phyloP scores from a whole-genome alignment of 2,329 filamentous ascomycete genomes.

The Fusarium tupiense region DNA sequence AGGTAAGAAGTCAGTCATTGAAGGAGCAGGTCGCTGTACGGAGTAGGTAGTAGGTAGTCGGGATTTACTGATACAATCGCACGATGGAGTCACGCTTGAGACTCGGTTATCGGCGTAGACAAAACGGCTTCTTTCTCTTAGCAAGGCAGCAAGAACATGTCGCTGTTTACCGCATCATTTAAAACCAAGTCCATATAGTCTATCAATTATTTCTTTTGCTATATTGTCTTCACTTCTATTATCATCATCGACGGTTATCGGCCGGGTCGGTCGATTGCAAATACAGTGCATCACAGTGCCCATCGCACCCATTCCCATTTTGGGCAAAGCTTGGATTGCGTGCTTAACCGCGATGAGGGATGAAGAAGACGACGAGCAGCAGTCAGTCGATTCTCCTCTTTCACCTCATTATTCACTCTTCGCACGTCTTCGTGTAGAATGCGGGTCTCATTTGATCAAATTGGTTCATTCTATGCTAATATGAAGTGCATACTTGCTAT shows the following conservation, averaged over 20 bases:
- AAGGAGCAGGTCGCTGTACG: not conserved
- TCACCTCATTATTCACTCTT: slow-evolving; percentile 27
- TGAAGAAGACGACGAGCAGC: slow-evolving; percentile 17
- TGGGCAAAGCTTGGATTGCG: slow-evolving; percentile 31
- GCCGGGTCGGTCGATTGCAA: slow-evolving; percentile 29
- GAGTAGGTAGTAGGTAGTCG: not conserved
- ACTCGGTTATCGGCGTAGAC: slow-evolving; percentile 23
- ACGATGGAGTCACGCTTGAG: not conserved
- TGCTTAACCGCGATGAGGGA: slow-evolving; percentile 19
- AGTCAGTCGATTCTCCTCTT: slow-evolving; percentile 24
- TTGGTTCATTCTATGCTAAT: slow-evolving; percentile 32
- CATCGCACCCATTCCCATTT: slow-evolving; percentile 1
- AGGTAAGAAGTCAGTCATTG: not conserved
- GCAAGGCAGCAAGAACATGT: not conserved
- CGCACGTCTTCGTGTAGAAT: slow-evolving; percentile 10
- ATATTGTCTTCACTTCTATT: not conserved
- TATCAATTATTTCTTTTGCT: not conserved
- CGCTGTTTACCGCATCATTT: too few species aligned
- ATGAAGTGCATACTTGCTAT: slow-evolving; percentile 13
- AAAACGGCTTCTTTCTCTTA: not conserved
- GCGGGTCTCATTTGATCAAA: slow-evolving; percentile 31
- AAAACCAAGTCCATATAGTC: not conserved
- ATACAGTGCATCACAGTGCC: slow-evolving; percentile 19
- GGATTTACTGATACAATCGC: not conserved
- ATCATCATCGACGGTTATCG: not conserved